phyloP scores from a whole-genome alignment of 2,329 filamentous ascomycete species.

The Teratosphaeria viscida region DNA sequence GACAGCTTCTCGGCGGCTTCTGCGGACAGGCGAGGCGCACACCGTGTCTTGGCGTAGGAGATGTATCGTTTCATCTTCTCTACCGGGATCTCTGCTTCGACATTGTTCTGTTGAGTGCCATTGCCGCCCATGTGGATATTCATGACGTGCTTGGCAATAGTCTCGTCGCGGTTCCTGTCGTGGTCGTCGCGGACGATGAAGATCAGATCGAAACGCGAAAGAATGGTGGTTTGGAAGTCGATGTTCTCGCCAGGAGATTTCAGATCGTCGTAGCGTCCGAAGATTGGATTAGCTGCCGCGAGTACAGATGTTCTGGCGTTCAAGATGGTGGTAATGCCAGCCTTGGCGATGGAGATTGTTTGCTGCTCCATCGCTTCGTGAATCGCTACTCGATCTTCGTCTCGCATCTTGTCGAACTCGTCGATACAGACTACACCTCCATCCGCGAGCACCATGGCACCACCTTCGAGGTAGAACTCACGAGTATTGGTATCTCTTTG shows the following conservation, averaged over 20 bases:
- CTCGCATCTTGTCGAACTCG: conserved; percentile 99
- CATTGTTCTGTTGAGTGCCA: conserved; percentile 55
- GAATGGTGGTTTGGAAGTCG: conserved; percentile 95
- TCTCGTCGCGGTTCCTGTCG: conserved; percentile 77
- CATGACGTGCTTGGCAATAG: conserved; percentile 94
- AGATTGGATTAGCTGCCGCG: conserved; percentile 93
- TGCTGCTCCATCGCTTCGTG: conserved; percentile 99
- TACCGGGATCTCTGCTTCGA: conserved; percentile 71
- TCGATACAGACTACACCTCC: conserved; percentile 97
- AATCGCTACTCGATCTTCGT: conserved; percentile 94
- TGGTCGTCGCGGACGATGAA: conserved; percentile 98
- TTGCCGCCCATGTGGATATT: conserved; percentile 89
- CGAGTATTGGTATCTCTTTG: conserved; percentile 84
- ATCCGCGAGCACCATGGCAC: conserved; percentile 96
- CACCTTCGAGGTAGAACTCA: conserved; percentile 96
- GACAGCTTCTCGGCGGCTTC: conserved; percentile 93
- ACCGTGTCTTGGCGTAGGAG: conserved; percentile 93
- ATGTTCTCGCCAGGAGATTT: conserved; percentile 98
- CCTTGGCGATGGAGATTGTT: conserved; percentile 97
- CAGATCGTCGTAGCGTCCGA: conserved; percentile 94
- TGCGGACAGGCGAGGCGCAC: conserved; percentile 78
- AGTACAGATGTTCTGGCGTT: conserved; percentile 93
- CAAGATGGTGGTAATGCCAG: conserved; percentile 94
- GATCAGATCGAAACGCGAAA: conserved; percentile 99
- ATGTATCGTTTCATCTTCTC: conserved; percentile 98